Conservation (phyloP, 2,329 filamentous ascomycete genomes). For the Atkinsonella texensis region DNA sequence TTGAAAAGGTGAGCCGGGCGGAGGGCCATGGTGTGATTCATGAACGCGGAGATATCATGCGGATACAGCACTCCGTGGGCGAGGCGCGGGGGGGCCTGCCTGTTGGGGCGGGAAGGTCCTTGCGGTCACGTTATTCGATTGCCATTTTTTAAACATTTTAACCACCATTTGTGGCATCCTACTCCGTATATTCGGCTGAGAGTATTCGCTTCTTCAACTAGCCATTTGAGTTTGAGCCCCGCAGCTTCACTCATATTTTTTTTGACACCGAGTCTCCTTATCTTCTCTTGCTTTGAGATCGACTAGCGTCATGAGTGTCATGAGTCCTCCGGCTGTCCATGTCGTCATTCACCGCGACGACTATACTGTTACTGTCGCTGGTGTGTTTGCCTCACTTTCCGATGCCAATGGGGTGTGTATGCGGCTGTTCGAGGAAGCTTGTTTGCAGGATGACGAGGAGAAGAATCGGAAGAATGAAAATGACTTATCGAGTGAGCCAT, state of each 20-base stretch:
- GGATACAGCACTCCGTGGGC: no score
- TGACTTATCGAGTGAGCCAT: slow-evolving; percentile 14
- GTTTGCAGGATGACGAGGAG: slow-evolving; percentile 11
- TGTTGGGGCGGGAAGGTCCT: no score
- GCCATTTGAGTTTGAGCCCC: no score
- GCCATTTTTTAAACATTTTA: background rate
- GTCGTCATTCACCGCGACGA: slow-evolving; percentile 21
- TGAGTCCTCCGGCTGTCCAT: slow-evolving; percentile 14
- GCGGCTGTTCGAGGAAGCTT: slow-evolving; percentile 16
- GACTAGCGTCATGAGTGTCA: background rate
- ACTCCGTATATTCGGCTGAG: no score
- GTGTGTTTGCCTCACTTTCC: slow-evolving; percentile 20
- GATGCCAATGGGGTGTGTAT: slow-evolving; percentile 24
- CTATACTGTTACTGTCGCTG: slow-evolving; percentile 15
- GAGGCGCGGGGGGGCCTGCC: no score
- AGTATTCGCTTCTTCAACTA: no score
- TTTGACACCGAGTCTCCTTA: no score
- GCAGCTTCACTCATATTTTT: background rate
- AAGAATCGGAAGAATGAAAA: slow-evolving; percentile 7
- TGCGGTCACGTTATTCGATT: no score
- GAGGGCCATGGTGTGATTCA: slow-evolving; percentile 5
- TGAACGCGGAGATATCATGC: background rate
- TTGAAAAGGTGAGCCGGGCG: slow-evolving; percentile 4
- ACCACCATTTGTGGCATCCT: background rate
- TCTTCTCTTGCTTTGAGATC: background rate